These are phyloP conservation scores for Setaria viridis DNA, from an alignment of 202 grass and related monocot species.

Conservation along the genomic window DNA sequence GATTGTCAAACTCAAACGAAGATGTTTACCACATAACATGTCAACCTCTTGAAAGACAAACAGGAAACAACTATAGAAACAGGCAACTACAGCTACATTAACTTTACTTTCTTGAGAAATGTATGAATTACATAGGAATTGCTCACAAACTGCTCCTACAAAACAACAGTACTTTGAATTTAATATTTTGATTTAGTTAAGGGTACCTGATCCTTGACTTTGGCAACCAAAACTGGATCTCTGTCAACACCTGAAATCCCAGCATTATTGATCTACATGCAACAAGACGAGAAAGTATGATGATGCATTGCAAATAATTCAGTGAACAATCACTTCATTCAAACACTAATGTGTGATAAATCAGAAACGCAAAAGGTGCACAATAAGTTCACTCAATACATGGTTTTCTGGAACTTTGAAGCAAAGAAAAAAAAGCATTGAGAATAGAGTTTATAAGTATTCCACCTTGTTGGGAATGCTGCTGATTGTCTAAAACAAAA, in stretches of 20 bases:
- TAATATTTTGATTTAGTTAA: no score
- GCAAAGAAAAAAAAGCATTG: background rate
- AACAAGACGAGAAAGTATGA: background rate
- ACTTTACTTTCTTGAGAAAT: no score
- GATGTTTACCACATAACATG: background rate
- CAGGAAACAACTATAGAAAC: background rate
- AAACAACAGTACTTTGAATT: no score
- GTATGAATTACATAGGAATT: no score
- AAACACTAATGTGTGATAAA: background rate
- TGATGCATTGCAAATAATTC: background rate
- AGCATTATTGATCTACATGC: constrained; percentile 69
- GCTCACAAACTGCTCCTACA: no score
- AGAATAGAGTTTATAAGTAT: background rate
- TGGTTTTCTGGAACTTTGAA: constrained; percentile 1
- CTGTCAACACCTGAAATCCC: constrained; percentile 60
- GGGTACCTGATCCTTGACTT: constrained; percentile 57
- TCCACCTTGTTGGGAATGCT: background rate
- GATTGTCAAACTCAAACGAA: background rate
- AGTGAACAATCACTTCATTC: background rate
- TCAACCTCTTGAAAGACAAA: background rate
- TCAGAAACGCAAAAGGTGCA: background rate
- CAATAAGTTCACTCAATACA: background rate
- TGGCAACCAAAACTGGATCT: constrained; percentile 49
- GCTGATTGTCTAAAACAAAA: background rate
- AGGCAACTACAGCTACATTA: background rate